Conservation (phyloP, 306 rosid species). For the Rosa lucieae region DNA sequence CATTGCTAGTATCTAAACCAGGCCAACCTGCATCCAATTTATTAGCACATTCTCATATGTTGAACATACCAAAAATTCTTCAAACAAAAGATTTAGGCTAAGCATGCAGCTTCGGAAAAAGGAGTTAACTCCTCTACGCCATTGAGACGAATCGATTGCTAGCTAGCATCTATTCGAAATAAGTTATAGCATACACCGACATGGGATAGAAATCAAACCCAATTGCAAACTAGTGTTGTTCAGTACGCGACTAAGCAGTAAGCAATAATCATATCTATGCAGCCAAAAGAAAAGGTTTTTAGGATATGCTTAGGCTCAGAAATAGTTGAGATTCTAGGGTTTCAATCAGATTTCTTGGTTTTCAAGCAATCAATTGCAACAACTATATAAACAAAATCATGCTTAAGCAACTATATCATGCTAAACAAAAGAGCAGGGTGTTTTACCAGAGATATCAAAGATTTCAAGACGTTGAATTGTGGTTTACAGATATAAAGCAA, state of each 20-base stretch:
- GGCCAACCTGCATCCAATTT: not conserved
- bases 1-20: slow-evolving; percentile 34
- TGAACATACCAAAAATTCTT: not conserved
- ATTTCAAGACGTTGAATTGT: not conserved
- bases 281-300: not conserved
- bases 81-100: not conserved
- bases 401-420: not conserved
- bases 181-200: not conserved
- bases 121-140: not conserved
- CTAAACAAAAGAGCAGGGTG: not conserved
- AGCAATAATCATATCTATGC: not conserved
- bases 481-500: not conserved
- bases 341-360: not conserved
- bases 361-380: not conserved
- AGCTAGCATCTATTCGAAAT: not conserved
- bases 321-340: not conserved
- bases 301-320: not conserved
- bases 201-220: not conserved
- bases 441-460: not conserved
- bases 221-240: not conserved
- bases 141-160: not conserved
- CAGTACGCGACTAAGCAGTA: not conserved
- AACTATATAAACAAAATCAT: not conserved
- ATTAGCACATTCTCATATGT: slow-evolving; percentile 1
- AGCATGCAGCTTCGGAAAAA: not conserved